Conservation (phyloP, 1,139 yeast genomes). For the Diutina scorzettiae region DNA sequence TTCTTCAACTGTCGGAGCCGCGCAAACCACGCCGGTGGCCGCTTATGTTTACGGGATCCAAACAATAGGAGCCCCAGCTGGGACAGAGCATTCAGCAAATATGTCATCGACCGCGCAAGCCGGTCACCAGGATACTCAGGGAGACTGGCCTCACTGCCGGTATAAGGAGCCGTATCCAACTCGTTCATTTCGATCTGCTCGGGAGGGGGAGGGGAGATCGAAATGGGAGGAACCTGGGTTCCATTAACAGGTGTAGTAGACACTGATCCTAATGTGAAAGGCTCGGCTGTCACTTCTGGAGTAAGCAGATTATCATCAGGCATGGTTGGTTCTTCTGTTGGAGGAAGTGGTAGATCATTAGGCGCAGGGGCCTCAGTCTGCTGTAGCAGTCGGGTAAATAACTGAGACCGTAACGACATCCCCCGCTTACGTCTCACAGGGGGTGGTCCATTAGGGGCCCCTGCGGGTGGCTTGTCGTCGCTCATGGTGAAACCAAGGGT, state of each 20-base stretch:
- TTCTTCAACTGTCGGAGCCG: not conserved
- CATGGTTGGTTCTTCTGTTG: constrained; percentile 1
- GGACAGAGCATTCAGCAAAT: not conserved
- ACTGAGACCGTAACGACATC: constrained; percentile 60
- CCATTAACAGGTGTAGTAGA: not conserved
- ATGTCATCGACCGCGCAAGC: not conserved
- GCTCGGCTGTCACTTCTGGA: not conserved
- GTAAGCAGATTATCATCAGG: constrained; percentile 6
- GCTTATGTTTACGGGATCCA: not conserved
- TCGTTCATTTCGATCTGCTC: not conserved
- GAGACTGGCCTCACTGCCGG: not conserved
- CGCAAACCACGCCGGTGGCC: not conserved
- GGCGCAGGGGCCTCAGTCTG: constrained; percentile 6
- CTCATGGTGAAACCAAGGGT: too few relatives aligned
- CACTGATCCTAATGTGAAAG: not conserved
- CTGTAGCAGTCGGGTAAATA: constrained; percentile 41
- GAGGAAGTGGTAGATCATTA: not conserved
- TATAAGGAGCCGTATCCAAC: not conserved
- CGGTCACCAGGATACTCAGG: not conserved
- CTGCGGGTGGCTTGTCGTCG: not conserved
- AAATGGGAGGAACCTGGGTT: not conserved
- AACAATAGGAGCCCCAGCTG: not conserved
- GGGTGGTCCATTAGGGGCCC: constrained; percentile 10
- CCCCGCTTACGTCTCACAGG: constrained; percentile 49
- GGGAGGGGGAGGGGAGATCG: not conserved